Evolutionary conservation across 202 grass and related monocot genomes (phyloP).

Genomic region (Hordeum pubiflorum): DNA sequence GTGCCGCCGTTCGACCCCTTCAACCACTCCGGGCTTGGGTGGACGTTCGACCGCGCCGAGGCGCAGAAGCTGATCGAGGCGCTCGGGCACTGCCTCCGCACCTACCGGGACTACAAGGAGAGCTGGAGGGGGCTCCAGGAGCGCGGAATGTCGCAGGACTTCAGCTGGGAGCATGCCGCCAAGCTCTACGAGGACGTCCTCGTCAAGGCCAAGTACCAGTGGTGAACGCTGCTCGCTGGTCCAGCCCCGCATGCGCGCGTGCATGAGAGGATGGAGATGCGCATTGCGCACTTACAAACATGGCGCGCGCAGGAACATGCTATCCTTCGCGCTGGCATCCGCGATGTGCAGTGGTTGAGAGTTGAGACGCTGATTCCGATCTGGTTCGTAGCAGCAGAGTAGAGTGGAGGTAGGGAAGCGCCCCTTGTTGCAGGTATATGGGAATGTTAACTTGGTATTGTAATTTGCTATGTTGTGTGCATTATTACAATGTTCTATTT

Average conservation of each 20-base stretch:
- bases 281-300: background rate
- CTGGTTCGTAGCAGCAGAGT: background rate
- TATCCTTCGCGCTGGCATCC: background rate
- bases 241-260: background rate
- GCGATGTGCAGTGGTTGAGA: background rate
- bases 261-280: background rate
- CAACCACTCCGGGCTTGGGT: conserved; percentile 35
- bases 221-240: conserved; percentile 21
- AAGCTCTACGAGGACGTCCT: conserved; percentile 61
- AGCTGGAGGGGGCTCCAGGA: conserved; percentile 46
- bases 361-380: background rate
- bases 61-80: conserved; percentile 43
- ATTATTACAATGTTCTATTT: background rate
- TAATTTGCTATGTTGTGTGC: background rate
- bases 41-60: conserved; percentile 58
- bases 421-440: background rate
- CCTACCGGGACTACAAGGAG: conserved; percentile 32
- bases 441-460: conserved; percentile 15
- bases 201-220: conserved; percentile 57
- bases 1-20: conserved; percentile 48
- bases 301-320: background rate
- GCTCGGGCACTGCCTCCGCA: conserved; percentile 38
- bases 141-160: conserved; percentile 50
- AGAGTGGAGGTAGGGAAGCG: background rate
- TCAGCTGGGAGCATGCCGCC: conserved; percentile 55